Conservation (phyloP, 2,329 filamentous ascomycete species). For the Nemania abortiva region DNA sequence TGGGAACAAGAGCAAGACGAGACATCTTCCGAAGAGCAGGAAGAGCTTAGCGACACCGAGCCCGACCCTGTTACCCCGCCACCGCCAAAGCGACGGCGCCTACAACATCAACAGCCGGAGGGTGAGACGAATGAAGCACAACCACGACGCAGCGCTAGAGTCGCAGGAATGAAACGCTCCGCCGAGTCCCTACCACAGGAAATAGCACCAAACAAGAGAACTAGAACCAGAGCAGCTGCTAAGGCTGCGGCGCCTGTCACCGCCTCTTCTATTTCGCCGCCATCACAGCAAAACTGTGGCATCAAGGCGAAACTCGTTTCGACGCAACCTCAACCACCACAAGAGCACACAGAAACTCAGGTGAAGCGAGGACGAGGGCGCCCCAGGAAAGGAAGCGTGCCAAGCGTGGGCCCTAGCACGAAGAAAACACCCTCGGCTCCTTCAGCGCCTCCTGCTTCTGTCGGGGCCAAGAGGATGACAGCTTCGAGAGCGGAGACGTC, state of each 20-base stretch:
- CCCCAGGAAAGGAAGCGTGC: background rate
- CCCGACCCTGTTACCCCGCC: background rate
- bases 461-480: background rate
- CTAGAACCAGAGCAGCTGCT: background rate
- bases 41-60: background rate
- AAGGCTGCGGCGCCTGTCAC: background rate
- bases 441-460: background rate
- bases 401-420: background rate
- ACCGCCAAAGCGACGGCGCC: background rate
- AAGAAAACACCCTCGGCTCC: background rate
- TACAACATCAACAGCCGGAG: background rate
- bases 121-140: background rate
- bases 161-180: slow-evolving; percentile 1
- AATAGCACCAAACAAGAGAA: background rate
- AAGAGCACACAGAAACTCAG: background rate
- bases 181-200: background rate
- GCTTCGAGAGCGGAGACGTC: background rate
- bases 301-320: background rate
- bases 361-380: background rate
- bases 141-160: background rate
- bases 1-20: background rate
- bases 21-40: background rate
- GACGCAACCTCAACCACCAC: background rate
- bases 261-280: background rate
- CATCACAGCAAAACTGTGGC: background rate